Evolutionary conservation across 495 filamentous ascomycete genomes (phyloP).

Genomic region (Halenospora varia): DNA sequence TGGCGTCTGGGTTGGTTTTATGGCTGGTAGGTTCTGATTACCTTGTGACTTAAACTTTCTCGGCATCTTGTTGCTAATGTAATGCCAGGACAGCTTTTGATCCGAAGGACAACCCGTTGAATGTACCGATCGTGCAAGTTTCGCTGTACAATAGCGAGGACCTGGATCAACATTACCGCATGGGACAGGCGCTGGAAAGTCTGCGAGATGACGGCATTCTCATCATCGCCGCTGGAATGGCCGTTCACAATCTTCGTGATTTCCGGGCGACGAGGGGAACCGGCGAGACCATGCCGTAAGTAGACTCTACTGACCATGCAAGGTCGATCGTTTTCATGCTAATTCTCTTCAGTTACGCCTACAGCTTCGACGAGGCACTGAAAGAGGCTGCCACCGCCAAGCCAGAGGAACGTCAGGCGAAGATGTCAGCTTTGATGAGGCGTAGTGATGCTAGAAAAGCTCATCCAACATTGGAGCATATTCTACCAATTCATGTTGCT

Average conservation of each 20-base stretch:
- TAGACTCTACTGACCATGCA: conserved; percentile 41
- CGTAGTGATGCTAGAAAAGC: conserved; percentile 64
- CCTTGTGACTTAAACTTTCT: background rate
- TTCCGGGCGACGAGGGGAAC: conserved; percentile 53
- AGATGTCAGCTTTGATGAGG: conserved; percentile 11
- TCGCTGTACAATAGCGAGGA: conserved; percentile 69
- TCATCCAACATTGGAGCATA: conserved; percentile 77
- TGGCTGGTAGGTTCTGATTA: conserved; percentile 14
- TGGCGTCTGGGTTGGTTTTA: conserved; percentile 47
- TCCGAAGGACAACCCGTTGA: conserved; percentile 67
- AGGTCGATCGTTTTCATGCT: conserved; percentile 6
- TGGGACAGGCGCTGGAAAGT: conserved; percentile 65
- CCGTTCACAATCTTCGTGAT: conserved; percentile 78
- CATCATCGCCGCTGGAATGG: conserved; percentile 78
- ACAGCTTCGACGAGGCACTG: conserved; percentile 70
- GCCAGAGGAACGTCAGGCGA: conserved; percentile 14
- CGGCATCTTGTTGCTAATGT: conserved; percentile 11
- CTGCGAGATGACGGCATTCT: conserved; percentile 72
- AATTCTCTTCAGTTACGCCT: conserved; percentile 11
- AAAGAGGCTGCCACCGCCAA: conserved; percentile 52
- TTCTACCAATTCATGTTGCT: conserved; percentile 73
- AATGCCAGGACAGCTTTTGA: conserved; percentile 45
- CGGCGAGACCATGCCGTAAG: conserved; percentile 59
- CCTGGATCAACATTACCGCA: conserved; percentile 62
- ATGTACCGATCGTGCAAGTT: conserved; percentile 77